Evolutionary conservation across 2,329 filamentous ascomycete species (phyloP).

Genomic region (Penicillium sp.): DNA sequence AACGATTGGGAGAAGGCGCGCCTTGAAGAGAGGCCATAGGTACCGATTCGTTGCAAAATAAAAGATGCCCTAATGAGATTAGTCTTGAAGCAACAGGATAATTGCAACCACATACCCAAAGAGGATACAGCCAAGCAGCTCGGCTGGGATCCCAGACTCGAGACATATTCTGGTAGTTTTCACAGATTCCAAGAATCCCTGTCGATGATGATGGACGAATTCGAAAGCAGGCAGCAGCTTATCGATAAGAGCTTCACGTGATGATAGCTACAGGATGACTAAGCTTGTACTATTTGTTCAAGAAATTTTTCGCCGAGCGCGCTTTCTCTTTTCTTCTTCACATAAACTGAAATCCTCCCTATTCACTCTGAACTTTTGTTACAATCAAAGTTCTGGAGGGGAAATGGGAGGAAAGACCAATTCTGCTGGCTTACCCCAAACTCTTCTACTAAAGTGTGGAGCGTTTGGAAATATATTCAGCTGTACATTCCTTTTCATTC

Average conservation of each 20-base stretch:
- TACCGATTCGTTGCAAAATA: conserved; percentile 77
- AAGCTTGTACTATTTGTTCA: conserved; percentile 23
- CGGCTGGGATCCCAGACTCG: conserved; percentile 28
- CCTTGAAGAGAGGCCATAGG: conserved; percentile 76
- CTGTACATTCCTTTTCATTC: conserved; percentile 35
- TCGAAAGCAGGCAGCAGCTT: conserved; percentile 22
- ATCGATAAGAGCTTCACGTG: conserved; percentile 37
- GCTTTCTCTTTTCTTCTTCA: conserved; percentile 36
- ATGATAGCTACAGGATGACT: conserved; percentile 7
- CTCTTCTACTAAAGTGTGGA: conserved; percentile 43
- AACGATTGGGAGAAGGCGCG: conserved; percentile 75
- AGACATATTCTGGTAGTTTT: conserved; percentile 12
- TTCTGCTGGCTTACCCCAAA: conserved; percentile 48
- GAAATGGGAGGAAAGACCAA: conserved; percentile 49
- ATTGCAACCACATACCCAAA: conserved; percentile 40
- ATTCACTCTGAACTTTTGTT: conserved; percentile 48
- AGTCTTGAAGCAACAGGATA: conserved; percentile 3
- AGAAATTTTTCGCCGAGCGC: conserved; percentile 15
- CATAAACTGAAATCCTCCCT: conserved; percentile 47
- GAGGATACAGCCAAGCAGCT: conserved; percentile 50
- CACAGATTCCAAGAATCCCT: background rate
- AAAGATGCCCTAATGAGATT: conserved; percentile 62
- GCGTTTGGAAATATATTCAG: conserved; percentile 49
- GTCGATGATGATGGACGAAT: background rate
- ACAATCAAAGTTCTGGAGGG: conserved; percentile 46